Evolutionary conservation across 768 basidiomycete genomes (phyloP).

Genomic region (Trametes gibbosa): DNA sequence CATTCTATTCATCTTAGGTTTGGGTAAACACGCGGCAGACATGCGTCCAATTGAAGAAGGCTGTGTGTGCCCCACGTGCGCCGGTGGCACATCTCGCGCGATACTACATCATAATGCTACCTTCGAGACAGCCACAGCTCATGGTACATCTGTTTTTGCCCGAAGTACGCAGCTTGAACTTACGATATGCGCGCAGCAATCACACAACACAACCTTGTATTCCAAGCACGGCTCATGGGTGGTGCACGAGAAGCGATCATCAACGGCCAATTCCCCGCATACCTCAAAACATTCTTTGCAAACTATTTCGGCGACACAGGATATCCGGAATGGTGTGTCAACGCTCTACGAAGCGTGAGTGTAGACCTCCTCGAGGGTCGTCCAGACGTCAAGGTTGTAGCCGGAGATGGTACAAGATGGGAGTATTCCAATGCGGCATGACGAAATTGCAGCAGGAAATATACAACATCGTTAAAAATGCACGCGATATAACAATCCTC

Average conservation of each 20-base stretch:
- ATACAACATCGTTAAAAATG: not conserved
- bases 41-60: constrained; percentile 67
- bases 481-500: not conserved
- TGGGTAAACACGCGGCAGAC: constrained; percentile 69
- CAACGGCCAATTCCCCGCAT: constrained; percentile 73
- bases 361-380: constrained; percentile 72
- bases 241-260: constrained; percentile 78
- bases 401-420: constrained; percentile 74
- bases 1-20: constrained; percentile 37
- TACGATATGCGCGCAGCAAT: constrained; percentile 47
- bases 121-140: constrained; percentile 82
- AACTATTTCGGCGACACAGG: constrained; percentile 74
- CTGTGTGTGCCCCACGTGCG: constrained; percentile 89
- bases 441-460: not conserved
- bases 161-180: constrained; percentile 12
- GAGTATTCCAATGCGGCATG: constrained; percentile 56
- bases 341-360: constrained; percentile 77
- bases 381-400: constrained; percentile 45
- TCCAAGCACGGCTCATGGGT: constrained; percentile 89
- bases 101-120: constrained; percentile 74
- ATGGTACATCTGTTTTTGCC: constrained; percentile 48
- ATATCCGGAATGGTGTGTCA: constrained; percentile 87
- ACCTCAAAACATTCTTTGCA: constrained; percentile 72
- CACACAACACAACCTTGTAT: constrained; percentile 80
- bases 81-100: constrained; percentile 62